Evolutionary conservation across 164 flowering plant genomes (phyloP).

Genomic region (Berberis vulgaris): DNA sequence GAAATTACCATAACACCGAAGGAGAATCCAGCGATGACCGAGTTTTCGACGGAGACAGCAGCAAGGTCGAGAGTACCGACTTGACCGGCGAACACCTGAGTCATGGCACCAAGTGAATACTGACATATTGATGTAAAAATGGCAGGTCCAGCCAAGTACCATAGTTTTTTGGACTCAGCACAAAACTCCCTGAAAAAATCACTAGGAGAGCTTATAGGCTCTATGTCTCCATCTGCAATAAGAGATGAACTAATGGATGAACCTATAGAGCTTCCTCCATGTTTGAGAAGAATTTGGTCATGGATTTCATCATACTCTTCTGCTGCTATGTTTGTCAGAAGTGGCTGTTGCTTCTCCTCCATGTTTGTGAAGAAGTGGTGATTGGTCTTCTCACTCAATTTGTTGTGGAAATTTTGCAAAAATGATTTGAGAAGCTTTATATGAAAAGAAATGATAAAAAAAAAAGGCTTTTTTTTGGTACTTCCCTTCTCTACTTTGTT

Average conservation of each 20-base stretch:
- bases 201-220: neutral
- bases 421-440: too few species aligned
- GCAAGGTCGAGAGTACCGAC: conserved; percentile 52
- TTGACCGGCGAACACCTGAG: conserved; percentile 61
- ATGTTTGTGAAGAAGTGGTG: neutral
- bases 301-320: neutral
- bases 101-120: conserved; percentile 62
- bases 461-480: too few species aligned
- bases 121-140: conserved; percentile 57
- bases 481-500: too few species aligned
- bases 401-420: too few species aligned
- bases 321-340: neutral
- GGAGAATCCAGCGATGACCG: conserved; percentile 59
- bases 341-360: neutral
- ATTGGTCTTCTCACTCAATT: too few species aligned
- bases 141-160: conserved; percentile 68
- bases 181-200: conserved; percentile 18
- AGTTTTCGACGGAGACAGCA: conserved; percentile 55
- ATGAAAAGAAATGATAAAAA: too few species aligned
- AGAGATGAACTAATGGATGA: neutral
- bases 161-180: conserved; percentile 44
- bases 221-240: neutral
- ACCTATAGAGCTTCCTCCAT: neutral
- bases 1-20: conserved; percentile 23
- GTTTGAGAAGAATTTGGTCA: neutral